Evolutionary conservation across 2,329 filamentous ascomycete genomes (phyloP).

Genomic region (Exserohilum rostratum): DNA sequence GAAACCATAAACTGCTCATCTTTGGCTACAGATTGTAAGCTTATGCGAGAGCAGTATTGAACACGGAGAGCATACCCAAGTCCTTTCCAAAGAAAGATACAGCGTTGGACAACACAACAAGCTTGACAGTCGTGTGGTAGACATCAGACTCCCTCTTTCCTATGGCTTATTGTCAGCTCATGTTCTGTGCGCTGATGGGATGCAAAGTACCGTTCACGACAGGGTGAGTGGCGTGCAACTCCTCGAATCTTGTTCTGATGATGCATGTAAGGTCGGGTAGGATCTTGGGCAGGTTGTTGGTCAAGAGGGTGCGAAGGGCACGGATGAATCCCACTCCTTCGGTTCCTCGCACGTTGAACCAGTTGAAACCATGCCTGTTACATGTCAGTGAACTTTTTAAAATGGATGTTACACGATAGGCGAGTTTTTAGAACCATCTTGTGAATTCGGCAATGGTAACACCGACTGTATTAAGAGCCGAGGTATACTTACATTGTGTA

Average conservation of each 20-base stretch:
- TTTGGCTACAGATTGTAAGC: slow-evolving; percentile 12
- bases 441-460: too few species aligned
- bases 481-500: slow-evolving; percentile 16
- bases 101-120: slow-evolving; percentile 21
- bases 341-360: slow-evolving; percentile 33
- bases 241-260: slow-evolving; percentile 16
- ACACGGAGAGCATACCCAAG: slow-evolving; percentile 6
- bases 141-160: slow-evolving; percentile 17
- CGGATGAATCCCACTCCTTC: slow-evolving; percentile 36
- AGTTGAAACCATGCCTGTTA: slow-evolving; percentile 39
- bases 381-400: slow-evolving; percentile 14
- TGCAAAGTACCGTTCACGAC: slow-evolving; percentile 7
- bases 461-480: neutral
- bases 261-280: slow-evolving; percentile 20
- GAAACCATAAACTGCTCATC: slow-evolving; percentile 32
- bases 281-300: slow-evolving; percentile 23
- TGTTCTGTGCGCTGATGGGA: neutral
- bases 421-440: too few species aligned
- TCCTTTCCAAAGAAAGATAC: slow-evolving; percentile 25
- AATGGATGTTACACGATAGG: neutral
- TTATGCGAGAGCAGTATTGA: neutral
- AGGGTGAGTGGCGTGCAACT: slow-evolving; percentile 12
- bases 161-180: neutral
- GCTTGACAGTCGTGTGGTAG: slow-evolving; percentile 19
- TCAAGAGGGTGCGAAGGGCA: slow-evolving; percentile 28